A percentile compares a stretch with the other conserved stretches of the same genome.
phyloP scores from a whole-genome alignment of 441 rosid genomes.

The Arabidopsis hybrid region DNA sequence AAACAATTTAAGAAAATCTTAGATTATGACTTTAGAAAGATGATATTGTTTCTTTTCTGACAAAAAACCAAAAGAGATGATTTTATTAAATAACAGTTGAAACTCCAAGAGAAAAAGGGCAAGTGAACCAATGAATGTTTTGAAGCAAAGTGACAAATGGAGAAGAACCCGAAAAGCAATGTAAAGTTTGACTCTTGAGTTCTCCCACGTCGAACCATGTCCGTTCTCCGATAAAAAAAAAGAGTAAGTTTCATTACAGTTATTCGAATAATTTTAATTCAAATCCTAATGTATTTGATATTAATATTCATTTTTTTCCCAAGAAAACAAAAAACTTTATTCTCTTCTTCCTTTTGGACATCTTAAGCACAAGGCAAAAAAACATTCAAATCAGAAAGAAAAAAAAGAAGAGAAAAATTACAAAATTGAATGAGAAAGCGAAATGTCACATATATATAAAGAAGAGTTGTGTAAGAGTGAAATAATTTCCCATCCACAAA shows the following conservation, averaged over 20 bases:
- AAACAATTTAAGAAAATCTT: background rate
- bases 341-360: constrained; percentile 30
- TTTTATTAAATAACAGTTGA: constrained; percentile 2
- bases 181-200: constrained; percentile 39
- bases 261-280: constrained; percentile 23
- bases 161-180: constrained; percentile 39
- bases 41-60: background rate
- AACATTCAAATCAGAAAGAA: background rate
- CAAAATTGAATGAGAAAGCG: constrained; percentile 1
- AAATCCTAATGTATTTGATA: background rate
- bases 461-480: constrained; percentile 24
- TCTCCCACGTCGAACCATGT: constrained; percentile 25
- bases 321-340: background rate
- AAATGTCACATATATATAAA: background rate
- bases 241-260: background rate
- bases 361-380: constrained; percentile 21
- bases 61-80: background rate
- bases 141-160: constrained; percentile 45
- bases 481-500: constrained; percentile 34
- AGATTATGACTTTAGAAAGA: background rate
- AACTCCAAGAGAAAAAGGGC: constrained; percentile 26
- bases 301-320: background rate
- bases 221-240: constrained; percentile 28
- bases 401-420: background rate
- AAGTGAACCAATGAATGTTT: constrained; percentile 40